Base-by-base conservation (phyloP, 2,329 filamentous ascomycete species). In the Coleophoma eucalyptorum region DNA sequence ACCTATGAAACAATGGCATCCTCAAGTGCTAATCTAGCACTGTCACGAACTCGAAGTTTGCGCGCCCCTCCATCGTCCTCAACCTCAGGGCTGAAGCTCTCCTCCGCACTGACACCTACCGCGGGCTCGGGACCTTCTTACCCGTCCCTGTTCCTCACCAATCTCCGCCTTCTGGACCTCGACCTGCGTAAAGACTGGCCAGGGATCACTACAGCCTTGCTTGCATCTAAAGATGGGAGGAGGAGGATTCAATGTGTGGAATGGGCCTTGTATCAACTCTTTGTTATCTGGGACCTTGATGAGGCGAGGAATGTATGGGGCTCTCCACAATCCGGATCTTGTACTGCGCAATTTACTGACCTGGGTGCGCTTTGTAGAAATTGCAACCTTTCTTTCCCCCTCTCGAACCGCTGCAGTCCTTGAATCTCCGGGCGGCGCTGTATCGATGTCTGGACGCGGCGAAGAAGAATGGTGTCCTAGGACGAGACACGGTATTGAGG, bases 321-420 rank as follows among this genome's bases (percentile, higher is more conserved):
- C 26, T 26, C 26, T 26, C 26, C 26, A 26, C 26, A 5, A 5
- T 26, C 26, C 26, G 26, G 6, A 26, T 26, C 26, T 26, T 6
- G 26, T 26, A 8, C 26, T 2, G 26, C 3, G 26, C 26, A 26
- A 26, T 8, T 26, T 26, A 26, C 26, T 26, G 26, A 26, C 26
- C 10, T 26, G 26, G 21, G 26, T 26, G 26, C 26, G 6, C 10
- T 26, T 18, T 48, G 5, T 62, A 93, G 87, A 97, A 94, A 78
- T 78, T 97, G 10, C 85, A 86, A 51, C 89, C 90, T 0, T 94
- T 93, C 74, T 97, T 95, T 64, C 94, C 94, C 15, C 90, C 94
- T 0, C 78, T 89, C 57, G 92, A 97, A 61, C 90, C 93, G 35
- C 78, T 95, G 43, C 92, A 97, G 69, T 97, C 92, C 5, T 76